Percentiles rank a stretch among this genome's conserved stretches.
Conservation (phyloP, 164 flowering plant genomes). For the Buxus sempervirens region DNA sequence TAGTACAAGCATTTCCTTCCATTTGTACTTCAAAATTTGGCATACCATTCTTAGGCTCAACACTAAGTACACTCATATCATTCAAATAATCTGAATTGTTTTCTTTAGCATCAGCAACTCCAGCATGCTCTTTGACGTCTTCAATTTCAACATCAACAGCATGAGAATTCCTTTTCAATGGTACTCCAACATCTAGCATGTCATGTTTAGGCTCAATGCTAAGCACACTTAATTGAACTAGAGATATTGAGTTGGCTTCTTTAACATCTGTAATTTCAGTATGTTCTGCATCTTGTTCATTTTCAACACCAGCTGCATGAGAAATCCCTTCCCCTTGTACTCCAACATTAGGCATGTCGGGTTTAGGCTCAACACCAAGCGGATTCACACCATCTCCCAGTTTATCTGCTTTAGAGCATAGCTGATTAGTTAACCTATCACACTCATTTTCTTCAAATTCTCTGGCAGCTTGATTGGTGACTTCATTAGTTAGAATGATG, state of each 20-base stretch:
- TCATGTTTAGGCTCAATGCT: too few species aligned
- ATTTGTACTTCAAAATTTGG: not conserved
- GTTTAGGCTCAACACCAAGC: not conserved
- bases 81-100: too few species aligned
- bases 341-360: not conserved
- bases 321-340: not conserved
- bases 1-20: not conserved
- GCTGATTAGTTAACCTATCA: not conserved
- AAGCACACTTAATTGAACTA: too few species aligned
- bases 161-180: too few species aligned
- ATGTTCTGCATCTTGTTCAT: conserved; percentile 7
- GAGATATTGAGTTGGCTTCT: too few species aligned
- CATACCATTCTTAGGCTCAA: not conserved
- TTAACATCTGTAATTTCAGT: not conserved
- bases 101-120: too few species aligned
- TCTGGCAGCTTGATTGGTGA: not conserved
- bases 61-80: not conserved
- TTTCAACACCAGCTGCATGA: not conserved
- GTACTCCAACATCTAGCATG: too few species aligned
- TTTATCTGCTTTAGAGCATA: not conserved
- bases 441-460: not conserved
- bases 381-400: not conserved
- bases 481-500: not conserved
- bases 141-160: too few species aligned
- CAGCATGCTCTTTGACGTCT: too few species aligned